These are phyloP conservation scores for Magnolia sinica DNA, from an alignment of 164 flowering plant species.

Conservation along the genomic window DNA sequence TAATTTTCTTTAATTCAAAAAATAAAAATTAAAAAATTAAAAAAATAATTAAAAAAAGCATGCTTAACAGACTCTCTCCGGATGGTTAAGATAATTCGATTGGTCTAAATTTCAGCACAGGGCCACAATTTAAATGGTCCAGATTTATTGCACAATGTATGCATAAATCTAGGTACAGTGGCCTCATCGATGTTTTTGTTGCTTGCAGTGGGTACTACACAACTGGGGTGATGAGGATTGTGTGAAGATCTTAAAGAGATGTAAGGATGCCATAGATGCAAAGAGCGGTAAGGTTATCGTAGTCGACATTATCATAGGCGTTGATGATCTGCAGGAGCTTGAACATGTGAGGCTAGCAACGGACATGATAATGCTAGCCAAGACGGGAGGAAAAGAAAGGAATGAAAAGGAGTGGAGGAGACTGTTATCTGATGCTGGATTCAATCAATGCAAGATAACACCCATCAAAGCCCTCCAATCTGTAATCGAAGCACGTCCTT, in stretches of 20 bases:
- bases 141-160: too few relatives aligned
- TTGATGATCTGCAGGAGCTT: background rate
- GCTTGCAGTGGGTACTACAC: slow-evolving; percentile 9
- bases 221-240: slow-evolving; percentile 12
- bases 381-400: slow-evolving; percentile 18
- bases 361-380: slow-evolving; percentile 16
- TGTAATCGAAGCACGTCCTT: too few relatives aligned
- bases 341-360: background rate
- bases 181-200: background rate
- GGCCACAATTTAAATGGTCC: background rate
- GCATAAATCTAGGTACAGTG: background rate
- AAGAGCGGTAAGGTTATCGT: slow-evolving; percentile 15
- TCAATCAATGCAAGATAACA: background rate
- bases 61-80: background rate
- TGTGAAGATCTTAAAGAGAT: slow-evolving; percentile 9
- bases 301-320: slow-evolving; percentile 12
- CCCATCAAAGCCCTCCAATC: too few relatives aligned
- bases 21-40: too few relatives aligned
- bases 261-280: slow-evolving; percentile 11
- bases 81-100: background rate
- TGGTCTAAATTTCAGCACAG: too few relatives aligned
- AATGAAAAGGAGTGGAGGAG: slow-evolving; percentile 15
- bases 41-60: too few relatives aligned
- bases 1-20: background rate
- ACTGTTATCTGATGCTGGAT: slow-evolving; percentile 10